A percentile compares a stretch with the other conserved stretches of the same genome.
Conservation (phyloP, 2,329 filamentous ascomycete genomes). For the Colletotrichum filicis region DNA sequence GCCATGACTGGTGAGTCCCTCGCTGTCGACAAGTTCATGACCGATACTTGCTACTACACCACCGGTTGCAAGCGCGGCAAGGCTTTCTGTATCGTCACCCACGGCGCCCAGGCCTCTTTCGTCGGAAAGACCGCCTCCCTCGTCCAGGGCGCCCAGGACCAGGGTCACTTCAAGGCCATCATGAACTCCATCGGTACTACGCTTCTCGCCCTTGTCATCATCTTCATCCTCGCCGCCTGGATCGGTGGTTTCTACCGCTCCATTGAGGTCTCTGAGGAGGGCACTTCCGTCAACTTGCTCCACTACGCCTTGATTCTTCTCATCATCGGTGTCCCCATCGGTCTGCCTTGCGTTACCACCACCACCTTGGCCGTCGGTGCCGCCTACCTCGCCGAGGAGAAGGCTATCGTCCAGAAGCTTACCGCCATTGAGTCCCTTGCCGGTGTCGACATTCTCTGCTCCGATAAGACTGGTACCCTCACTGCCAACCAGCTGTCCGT, state of each 20-base stretch:
- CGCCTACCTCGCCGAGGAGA: conserved; percentile 80
- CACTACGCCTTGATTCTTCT: conserved; percentile 77
- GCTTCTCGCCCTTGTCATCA: conserved; percentile 80
- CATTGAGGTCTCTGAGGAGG: conserved; percentile 67
- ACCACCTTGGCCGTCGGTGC: conserved; percentile 82
- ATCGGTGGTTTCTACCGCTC: conserved; percentile 83
- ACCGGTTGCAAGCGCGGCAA: conserved; percentile 86
- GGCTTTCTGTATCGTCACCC: conserved; percentile 75
- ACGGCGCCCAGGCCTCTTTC: conserved; percentile 78
- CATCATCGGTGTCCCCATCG: conserved; percentile 83
- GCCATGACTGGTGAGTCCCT: conserved; percentile 85
- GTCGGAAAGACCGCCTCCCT: conserved; percentile 80
- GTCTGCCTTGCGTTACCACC: conserved; percentile 82
- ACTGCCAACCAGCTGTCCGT: conserved; percentile 81
- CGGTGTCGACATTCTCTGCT: conserved; percentile 81
- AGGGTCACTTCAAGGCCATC: conserved; percentile 84
- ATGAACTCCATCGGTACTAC: conserved; percentile 84
- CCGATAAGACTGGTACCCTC: conserved; percentile 84
- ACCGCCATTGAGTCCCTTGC: conserved; percentile 82
- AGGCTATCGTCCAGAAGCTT: conserved; percentile 83
- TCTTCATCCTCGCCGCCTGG: conserved; percentile 80
- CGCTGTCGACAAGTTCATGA: conserved; percentile 83
- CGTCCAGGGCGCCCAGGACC: conserved; percentile 79
- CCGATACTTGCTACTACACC: conserved; percentile 80
- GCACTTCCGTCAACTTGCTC: conserved; percentile 68